A percentile compares a stretch with the other conserved stretches of the same genome.
Evolutionary conservation across 441 rosid species (phyloP).

Genomic region (Adansonia rubrostipa): DNA sequence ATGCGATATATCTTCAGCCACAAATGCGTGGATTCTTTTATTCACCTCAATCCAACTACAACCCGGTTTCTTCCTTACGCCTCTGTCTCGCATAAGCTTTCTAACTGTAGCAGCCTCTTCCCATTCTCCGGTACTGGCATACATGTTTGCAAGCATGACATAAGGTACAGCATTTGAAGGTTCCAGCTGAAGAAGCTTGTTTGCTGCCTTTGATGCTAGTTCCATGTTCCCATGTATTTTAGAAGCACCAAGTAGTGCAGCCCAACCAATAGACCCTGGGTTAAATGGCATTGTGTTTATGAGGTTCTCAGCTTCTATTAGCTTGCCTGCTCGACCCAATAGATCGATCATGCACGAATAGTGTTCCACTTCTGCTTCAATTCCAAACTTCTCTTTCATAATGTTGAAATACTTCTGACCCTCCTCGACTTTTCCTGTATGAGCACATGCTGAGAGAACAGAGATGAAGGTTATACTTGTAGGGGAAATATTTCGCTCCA

Average conservation of each 20-base stretch:
- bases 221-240: conserved; percentile 68
- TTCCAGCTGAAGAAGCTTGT: conserved; percentile 48
- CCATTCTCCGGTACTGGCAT: conserved; percentile 65
- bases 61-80: conserved; percentile 81
- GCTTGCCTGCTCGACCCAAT: conserved; percentile 79
- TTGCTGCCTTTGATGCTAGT: conserved; percentile 73
- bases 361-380: conserved; percentile 87
- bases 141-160: conserved; percentile 82
- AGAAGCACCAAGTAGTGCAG: conserved; percentile 80
- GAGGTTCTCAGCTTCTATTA: conserved; percentile 73
- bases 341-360: conserved; percentile 90
- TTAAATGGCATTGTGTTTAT: conserved; percentile 70
- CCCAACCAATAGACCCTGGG: conserved; percentile 71
- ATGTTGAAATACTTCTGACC: conserved; percentile 58
- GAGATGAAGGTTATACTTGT: conserved; percentile 79
- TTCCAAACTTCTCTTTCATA: conserved; percentile 67
- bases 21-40: conserved; percentile 63
- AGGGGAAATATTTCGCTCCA: conserved; percentile 55
- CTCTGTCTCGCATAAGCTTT: conserved; percentile 74
- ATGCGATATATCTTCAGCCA: conserved; percentile 83
- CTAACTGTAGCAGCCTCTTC: conserved; percentile 65
- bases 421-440: conserved; percentile 69
- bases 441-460: conserved; percentile 84
- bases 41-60: conserved; percentile 90
- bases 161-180: conserved; percentile 81